Evolutionary conservation across 2,329 filamentous ascomycete genomes (phyloP), one percentile per base, ranked within the genome.

Genomic region (Fusarium lyarnte): DNA sequence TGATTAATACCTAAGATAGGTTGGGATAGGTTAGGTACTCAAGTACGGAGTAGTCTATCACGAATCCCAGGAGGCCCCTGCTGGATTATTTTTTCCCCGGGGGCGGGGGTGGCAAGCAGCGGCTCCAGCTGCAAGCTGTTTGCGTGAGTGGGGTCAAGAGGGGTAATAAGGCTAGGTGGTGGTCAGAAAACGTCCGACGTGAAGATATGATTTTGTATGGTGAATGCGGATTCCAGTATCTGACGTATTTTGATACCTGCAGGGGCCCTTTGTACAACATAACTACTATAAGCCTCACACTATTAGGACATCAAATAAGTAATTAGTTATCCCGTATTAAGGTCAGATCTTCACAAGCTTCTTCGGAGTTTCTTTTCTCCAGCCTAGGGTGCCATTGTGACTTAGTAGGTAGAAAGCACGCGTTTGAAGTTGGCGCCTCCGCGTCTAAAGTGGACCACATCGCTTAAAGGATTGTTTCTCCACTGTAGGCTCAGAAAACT

Each of bases 401-500:
- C 27, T 9, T 29, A 29, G 7, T 25, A 25, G 47, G 55, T 29
- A 17, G 27, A 27, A 38, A 38, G 41, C 29, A 43, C 38, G 64
- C 64, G 58, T 43, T 55, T 72, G 23, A n/a, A 17, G 33, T 39
- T 29, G 35, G 64, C 69, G 69, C 69, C 59, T 73, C 51, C 21
- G 66, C 70, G 66, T 70, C 55, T 69, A 68, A 38, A 19, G 59
- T 55, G 36, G 38, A 54, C 9, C 69, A 16, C 23, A 38, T 71
- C 70, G 70, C 70, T 73, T 74, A 73, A 21, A 36, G 29, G n/a
- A 45, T 38, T n/a, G 39, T 27, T 63, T 52, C 51, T 58, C 69
- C 70, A 73, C 66, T 25, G 11, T 31, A 36, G 36, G 51, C 21
- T 35, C 60, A 76, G 70, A 76, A 72, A 72, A 68, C 61, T 64